Base-by-base conservation (phyloP, 352 stramenopile genomes). In the Globisporangium paddicum region DNA sequence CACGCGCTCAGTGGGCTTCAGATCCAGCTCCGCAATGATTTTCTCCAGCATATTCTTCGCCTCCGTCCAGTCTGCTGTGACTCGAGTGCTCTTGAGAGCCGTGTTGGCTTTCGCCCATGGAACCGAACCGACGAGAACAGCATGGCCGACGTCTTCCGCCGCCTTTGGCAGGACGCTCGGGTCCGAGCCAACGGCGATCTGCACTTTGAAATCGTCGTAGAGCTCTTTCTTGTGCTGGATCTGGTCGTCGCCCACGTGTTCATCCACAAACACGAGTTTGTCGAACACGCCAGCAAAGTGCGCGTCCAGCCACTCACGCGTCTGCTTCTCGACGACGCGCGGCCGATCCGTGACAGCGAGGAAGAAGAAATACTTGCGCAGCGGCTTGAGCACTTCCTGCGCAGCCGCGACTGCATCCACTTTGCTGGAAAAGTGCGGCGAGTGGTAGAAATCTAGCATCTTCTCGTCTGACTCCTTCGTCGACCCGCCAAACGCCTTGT, bases 261-360 rank as follows among this genome's bases (percentile, higher is more conserved):
- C 75, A 50, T 88, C 80, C 35, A 88, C 62, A 58, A 92, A 87
- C 42, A 89, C 62, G 21, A 92, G 71, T 55, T 85, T 90, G 64
- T 90, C 80, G 26, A 92, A 92, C 11, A 92, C 71, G 6, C 77
- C 79, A 5, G 56, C 13, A 41, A 83, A 90, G 55, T 87, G 55
- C 34, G 63, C 57, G 50, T 92, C 82, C 18, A 92, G 62, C 82
- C 82, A 92, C 68, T 88, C 79, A 44, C 80, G 75, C 25, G 82
- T 90, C n/a, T 70, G 66, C 51, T 78, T 87, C 65, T 92, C 82
- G 26, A 82, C 72, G 14, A 52, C 37, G 3, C 78, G 82, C 25
- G 82, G 82, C 2, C 80, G 77, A 42, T 86, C 66, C 18, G 80
- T 83, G 54, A 92, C 58, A 6, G 70, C 82, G 23, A 88, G 49